Percentiles rank a stretch among this genome's conserved stretches.
Evolutionary conservation across 306 rosid genomes (phyloP).

Genomic region (Alnus rubra): DNA sequence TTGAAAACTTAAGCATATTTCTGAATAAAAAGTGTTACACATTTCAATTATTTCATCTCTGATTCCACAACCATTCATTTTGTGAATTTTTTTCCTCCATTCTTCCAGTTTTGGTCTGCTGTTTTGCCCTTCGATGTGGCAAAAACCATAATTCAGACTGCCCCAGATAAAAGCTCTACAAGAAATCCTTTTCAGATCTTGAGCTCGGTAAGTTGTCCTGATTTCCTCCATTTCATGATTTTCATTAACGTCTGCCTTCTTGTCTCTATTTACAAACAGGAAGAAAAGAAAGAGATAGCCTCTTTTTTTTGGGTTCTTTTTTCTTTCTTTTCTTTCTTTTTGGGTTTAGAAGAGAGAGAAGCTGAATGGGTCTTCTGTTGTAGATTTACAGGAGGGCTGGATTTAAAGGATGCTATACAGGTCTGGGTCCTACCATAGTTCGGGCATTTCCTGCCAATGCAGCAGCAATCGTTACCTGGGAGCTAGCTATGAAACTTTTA

Average conservation of each 20-base stretch:
- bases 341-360: constrained; percentile 12
- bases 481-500: constrained; percentile 76
- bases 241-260: neutral
- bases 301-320: neutral
- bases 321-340: neutral
- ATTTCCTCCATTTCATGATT: constrained; percentile 17
- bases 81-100: constrained; percentile 18
- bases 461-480: constrained; percentile 88
- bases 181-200: constrained; percentile 75
- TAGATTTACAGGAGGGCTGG: constrained; percentile 73
- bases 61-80: constrained; percentile 11
- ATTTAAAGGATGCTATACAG: constrained; percentile 84
- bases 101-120: constrained; percentile 80
- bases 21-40: neutral
- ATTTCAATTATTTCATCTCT: neutral
- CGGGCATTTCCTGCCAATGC: constrained; percentile 97
- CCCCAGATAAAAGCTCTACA: constrained; percentile 48
- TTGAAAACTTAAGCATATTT: constrained; percentile 28
- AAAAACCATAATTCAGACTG: constrained; percentile 87
- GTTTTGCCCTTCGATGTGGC: constrained; percentile 95
- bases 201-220: constrained; percentile 53
- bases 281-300: neutral
- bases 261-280: neutral
- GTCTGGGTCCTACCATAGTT: constrained; percentile 77
- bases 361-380: constrained; percentile 15